Evolutionary conservation across 768 basidiomycete genomes (phyloP).

Genomic region (Amanita rimosa): DNA sequence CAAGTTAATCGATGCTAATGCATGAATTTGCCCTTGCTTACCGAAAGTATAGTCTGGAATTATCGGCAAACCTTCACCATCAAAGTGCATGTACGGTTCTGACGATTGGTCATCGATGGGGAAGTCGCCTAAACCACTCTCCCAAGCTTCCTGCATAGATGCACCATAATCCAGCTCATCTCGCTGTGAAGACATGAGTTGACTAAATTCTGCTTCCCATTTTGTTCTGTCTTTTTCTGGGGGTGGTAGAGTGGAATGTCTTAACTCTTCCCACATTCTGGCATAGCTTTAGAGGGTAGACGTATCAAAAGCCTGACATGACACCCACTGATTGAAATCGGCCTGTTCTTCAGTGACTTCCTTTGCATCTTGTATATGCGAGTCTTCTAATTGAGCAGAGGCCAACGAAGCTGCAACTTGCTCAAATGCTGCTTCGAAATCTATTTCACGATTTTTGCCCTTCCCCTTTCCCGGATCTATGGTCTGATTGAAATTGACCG

Average conservation of each 20-base stretch:
- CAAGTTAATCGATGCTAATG: slow-evolving; percentile 1
- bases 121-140: slow-evolving; percentile 37
- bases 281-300: not conserved
- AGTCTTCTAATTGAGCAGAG: slow-evolving; percentile 26
- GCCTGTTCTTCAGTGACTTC: slow-evolving; percentile 27
- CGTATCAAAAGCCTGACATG: too few relatives aligned
- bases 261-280: slow-evolving; percentile 58
- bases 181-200: slow-evolving; percentile 58
- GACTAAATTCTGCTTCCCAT: slow-evolving; percentile 80
- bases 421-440: slow-evolving; percentile 82
- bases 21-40: slow-evolving; percentile 22
- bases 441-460: slow-evolving; percentile 66
- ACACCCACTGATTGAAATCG: slow-evolving; percentile 16
- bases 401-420: slow-evolving; percentile 47
- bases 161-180: slow-evolving; percentile 56
- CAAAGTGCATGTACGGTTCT: slow-evolving; percentile 34
- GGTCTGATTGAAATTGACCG: not conserved
- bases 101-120: slow-evolving; percentile 18
- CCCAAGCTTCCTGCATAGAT: slow-evolving; percentile 56
- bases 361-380: slow-evolving; percentile 45
- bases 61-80: slow-evolving; percentile 68
- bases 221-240: slow-evolving; percentile 55
- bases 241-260: slow-evolving; percentile 45
- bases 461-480: slow-evolving; percentile 46
- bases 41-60: slow-evolving; percentile 69